These are phyloP conservation scores for Oryza glaberrima DNA, from an alignment of 176 grass and related monocot species.

Conservation along the genomic window DNA sequence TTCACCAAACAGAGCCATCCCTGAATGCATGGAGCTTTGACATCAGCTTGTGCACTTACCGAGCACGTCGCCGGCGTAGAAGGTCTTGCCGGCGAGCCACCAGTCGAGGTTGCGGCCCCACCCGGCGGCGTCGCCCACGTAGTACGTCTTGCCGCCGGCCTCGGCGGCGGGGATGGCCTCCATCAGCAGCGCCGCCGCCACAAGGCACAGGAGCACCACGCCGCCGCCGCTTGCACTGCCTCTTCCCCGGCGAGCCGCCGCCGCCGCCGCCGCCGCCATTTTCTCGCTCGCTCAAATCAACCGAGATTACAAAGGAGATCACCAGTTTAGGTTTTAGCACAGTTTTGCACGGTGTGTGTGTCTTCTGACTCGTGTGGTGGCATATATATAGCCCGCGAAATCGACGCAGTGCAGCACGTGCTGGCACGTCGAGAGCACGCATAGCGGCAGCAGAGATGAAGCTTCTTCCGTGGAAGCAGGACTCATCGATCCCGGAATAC, in stretches of 20 bases:
- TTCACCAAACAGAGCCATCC: too few species aligned
- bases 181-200: neutral
- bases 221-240: slow-evolving; percentile 12
- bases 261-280: slow-evolving; percentile 22
- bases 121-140: slow-evolving; percentile 40
- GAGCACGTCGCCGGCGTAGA: slow-evolving; percentile 49
- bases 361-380: neutral
- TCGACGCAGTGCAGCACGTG: neutral
- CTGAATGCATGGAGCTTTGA: neutral
- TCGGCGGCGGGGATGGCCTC: neutral
- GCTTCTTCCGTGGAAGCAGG: neutral
- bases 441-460: neutral
- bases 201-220: neutral
- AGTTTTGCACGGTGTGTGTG: neutral
- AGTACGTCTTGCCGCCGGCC: slow-evolving; percentile 35
- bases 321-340: neutral
- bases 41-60: neutral
- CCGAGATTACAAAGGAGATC: neutral
- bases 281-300: neutral
- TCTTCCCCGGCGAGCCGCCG: slow-evolving; percentile 39
- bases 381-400: neutral
- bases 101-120: slow-evolving; percentile 32
- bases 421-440: slow-evolving; percentile 2
- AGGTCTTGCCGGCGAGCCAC: slow-evolving; percentile 39
- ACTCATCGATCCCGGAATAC: neutral